Evolutionary conservation across 139 green algal species (phyloP), one percentile per base, ranked within the genome.

Genomic region (Asterochloris sp.): DNA sequence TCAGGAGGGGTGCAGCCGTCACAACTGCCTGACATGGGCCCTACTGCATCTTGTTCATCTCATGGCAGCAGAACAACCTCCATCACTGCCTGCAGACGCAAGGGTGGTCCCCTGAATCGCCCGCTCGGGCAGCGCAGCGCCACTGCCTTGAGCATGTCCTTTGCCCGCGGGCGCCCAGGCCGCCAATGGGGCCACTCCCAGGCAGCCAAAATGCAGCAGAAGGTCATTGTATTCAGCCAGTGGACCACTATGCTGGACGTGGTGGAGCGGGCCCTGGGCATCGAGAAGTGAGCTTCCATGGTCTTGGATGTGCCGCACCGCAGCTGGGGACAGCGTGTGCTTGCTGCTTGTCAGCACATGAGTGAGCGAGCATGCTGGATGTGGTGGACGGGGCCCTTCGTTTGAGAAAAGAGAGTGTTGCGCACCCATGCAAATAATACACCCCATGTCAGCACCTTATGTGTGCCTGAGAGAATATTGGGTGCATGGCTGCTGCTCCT

Each of bases 181-280:
- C 69, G 83, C 54, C 29, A 27, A 54, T 61, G 54, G 62, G 63
- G 38, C 4, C 38, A 54, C 4, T 54, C 38, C 38, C 38, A 54
- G 38, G 38, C 6, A 6, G 38, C 38, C 38, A 21, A 28, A n/a
- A 69, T 62, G 60, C 76, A 80, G 61, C 87, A 92, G 61, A 97
- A 97, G 83, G 91, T 94, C 12, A 91, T 98, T 24, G 92, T 98
- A 24, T 98, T 98, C 89, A 93, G 84, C 62, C 95, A 98, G 88
- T 98, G 95, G 94, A 98, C 93, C 1, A 75, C 83, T 83, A 97
- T 98, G 93, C 83, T 99, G 60, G 92, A 99, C 82, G 86, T 98
- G 73, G 69, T 98, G 71, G 94, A 98, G 86, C 80, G 83, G n/a
- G 87, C 88, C 13, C 86, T 98, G 64, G 73, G 84, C 12, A 79